phyloP scores from a whole-genome alignment of 352 stramenopile genomes.

The Phytophthora hibernalis region DNA sequence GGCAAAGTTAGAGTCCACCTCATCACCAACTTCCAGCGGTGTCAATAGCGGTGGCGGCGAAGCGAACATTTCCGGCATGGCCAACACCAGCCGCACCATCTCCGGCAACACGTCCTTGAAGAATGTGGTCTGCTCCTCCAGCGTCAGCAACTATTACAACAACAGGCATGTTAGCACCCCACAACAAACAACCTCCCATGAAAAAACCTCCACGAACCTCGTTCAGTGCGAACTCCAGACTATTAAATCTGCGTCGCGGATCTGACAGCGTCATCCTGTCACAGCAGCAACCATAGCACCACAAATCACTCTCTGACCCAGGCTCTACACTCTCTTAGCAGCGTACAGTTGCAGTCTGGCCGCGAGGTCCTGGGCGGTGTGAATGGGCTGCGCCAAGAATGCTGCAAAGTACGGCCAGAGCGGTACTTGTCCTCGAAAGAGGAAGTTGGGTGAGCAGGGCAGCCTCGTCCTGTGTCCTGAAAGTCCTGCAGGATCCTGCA shows the following conservation, averaged over 20 bases:
- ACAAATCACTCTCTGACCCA: constrained; percentile 12
- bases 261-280: constrained; percentile 42
- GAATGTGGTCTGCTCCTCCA: constrained; percentile 37
- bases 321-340: not conserved
- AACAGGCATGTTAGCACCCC: not conserved
- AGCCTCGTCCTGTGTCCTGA: constrained; percentile 34
- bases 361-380: constrained; percentile 41
- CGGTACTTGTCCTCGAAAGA: constrained; percentile 49
- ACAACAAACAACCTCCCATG: not conserved
- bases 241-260: constrained; percentile 40
- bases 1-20: not conserved
- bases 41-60: constrained; percentile 47
- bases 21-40: constrained; percentile 21
- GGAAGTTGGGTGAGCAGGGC: constrained; percentile 53
- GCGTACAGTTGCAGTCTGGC: constrained; percentile 54
- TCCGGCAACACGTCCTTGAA: constrained; percentile 58
- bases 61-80: constrained; percentile 59
- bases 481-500: constrained; percentile 18
- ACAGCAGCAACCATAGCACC: constrained; percentile 13
- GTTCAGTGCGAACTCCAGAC: constrained; percentile 46
- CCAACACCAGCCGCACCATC: constrained; percentile 55
- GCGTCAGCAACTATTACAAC: constrained; percentile 47
- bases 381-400: constrained; percentile 55
- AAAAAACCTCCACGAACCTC: constrained; percentile 27
- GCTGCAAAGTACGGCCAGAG: constrained; percentile 77